phyloP scores from a whole-genome alignment of 345 rosid species.

The Citrus mangshanensis region DNA sequence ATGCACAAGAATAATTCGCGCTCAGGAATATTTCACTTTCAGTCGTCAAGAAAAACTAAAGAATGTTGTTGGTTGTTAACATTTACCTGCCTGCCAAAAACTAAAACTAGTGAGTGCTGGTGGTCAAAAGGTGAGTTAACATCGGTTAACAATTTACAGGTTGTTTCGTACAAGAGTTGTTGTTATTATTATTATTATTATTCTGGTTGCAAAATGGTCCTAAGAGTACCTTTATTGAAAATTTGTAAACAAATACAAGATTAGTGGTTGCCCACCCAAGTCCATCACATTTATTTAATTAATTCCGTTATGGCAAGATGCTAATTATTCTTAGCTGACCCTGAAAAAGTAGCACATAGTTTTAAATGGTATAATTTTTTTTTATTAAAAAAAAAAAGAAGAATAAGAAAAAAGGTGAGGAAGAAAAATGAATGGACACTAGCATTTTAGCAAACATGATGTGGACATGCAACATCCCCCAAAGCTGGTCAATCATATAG shows the following conservation, averaged over 20 bases:
- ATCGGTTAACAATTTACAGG: not conserved
- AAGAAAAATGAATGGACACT: conserved; percentile 15
- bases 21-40: not conserved
- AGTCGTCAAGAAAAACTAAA: not conserved
- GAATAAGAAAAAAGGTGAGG: not conserved
- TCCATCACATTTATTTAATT: not conserved
- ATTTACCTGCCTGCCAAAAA: not conserved
- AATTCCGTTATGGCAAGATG: not conserved
- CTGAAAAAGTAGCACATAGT: not conserved
- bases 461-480: conserved; percentile 17
- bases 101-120: not conserved
- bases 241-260: no score
- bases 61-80: not conserved
- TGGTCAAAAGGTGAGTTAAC: not conserved
- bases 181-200: not conserved
- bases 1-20: not conserved
- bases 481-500: not conserved
- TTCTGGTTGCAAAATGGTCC: no score
- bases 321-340: not conserved
- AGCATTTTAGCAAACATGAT: conserved; percentile 18
- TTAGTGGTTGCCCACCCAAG: not conserved
- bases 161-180: not conserved
- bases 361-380: not conserved
- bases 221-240: no score
- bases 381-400: not conserved